These are phyloP conservation scores for Aspergillus udagawae DNA, from an alignment of 2,329 filamentous ascomycete genomes.

Conservation along the genomic window DNA sequence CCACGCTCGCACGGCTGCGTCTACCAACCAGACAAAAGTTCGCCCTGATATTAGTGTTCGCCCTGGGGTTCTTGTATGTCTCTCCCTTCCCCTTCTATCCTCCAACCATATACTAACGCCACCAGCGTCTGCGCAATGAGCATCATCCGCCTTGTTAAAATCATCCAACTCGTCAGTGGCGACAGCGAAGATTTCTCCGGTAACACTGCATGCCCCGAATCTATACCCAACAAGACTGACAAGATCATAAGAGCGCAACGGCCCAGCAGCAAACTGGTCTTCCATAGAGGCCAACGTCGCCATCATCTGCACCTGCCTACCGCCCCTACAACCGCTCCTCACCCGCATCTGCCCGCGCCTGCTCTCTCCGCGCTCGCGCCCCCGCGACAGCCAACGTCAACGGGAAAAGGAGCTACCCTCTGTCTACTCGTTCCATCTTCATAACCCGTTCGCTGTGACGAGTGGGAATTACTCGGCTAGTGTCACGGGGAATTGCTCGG, in stretches of 20 bases:
- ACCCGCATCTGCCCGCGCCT: slow-evolving; percentile 21
- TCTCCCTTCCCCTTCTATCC: not conserved
- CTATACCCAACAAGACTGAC: not conserved
- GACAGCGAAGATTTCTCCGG: slow-evolving; percentile 15
- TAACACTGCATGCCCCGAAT: slow-evolving; percentile 4
- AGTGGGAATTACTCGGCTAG: slow-evolving; percentile 22
- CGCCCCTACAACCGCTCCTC: slow-evolving; percentile 24
- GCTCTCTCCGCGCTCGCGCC: slow-evolving; percentile 14
- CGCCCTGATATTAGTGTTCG: slow-evolving; percentile 24
- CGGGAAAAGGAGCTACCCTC: slow-evolving; percentile 9
- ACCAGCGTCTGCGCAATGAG: slow-evolving; percentile 27
- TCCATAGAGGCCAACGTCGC: slow-evolving; percentile 28
- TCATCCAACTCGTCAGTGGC: slow-evolving; percentile 11
- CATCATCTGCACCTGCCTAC: slow-evolving; percentile 30
- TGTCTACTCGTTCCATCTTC: slow-evolving; percentile 1
- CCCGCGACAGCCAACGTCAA: slow-evolving; percentile 3
- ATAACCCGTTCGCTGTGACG: slow-evolving; percentile 7
- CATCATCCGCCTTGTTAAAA: slow-evolving; percentile 18
- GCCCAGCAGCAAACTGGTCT: slow-evolving; percentile 26
- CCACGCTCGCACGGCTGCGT: slow-evolving; percentile 17
- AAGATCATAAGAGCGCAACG: slow-evolving; percentile 17
- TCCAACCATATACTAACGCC: not conserved
- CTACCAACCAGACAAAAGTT: slow-evolving; percentile 20
- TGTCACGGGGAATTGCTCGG: slow-evolving; percentile 18
- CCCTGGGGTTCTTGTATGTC: slow-evolving; percentile 26